Percentiles rank a stretch among this genome's conserved stretches.
phyloP scores from a whole-genome alignment of 306 rosid genomes.

The Rubus idaeus region DNA sequence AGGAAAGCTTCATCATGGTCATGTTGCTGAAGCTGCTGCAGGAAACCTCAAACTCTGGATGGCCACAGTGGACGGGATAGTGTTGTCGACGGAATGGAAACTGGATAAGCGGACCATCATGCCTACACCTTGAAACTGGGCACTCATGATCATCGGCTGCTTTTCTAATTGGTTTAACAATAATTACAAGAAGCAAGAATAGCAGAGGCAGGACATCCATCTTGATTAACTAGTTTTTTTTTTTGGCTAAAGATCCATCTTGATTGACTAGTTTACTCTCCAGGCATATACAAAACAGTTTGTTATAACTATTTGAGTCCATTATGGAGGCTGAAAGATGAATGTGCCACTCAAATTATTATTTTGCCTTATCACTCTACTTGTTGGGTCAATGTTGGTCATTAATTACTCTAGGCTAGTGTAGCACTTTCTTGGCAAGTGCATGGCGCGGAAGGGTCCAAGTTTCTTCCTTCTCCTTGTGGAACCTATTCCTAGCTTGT shows the following conservation, averaged over 20 bases:
- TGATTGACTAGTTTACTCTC: too few species aligned
- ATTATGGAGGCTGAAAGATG: background rate
- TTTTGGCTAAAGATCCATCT: too few species aligned
- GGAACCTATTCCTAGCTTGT: background rate
- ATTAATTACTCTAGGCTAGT: background rate
- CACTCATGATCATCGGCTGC: background rate
- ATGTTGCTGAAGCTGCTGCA: conserved; percentile 20
- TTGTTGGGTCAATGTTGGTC: background rate
- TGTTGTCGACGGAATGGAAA: conserved; percentile 43
- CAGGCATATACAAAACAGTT: background rate
- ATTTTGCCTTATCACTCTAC: background rate
- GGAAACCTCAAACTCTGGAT: conserved; percentile 39
- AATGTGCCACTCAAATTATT: background rate
- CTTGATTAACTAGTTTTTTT: too few species aligned
- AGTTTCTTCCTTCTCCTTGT: background rate
- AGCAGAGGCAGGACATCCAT: background rate
- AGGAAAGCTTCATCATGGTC: conserved; percentile 7
- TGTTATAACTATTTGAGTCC: too few species aligned
- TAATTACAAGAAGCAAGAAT: background rate
- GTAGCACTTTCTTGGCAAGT: background rate
- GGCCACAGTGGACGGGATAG: conserved; percentile 24
- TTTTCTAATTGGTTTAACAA: background rate
- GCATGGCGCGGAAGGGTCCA: background rate
- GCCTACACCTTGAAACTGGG: conserved; percentile 22
- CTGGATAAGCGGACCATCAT: conserved; percentile 11